phyloP scores from a whole-genome alignment of 257 asterid genomes.

The Leptodermis oblonga region DNA sequence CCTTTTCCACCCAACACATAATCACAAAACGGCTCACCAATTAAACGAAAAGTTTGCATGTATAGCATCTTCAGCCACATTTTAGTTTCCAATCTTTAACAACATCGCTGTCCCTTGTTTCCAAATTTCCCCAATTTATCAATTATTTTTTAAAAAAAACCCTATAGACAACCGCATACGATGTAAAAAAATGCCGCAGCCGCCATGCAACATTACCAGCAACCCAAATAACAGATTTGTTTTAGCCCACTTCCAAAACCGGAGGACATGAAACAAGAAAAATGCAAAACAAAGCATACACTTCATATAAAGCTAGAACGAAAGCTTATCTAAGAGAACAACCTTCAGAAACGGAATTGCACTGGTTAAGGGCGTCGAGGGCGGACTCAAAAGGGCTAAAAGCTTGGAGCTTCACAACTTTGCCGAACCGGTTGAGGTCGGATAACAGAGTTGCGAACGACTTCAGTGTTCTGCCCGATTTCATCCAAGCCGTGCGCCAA shows the following conservation, averaged over 20 bases:
- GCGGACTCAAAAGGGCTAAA: slow-evolving; percentile 84
- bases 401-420: slow-evolving; percentile 66
- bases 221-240: background rate
- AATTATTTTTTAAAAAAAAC: background rate
- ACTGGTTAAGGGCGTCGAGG: slow-evolving; percentile 85
- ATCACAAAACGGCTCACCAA: too few relatives aligned
- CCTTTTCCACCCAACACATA: too few relatives aligned
- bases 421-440: slow-evolving; percentile 74
- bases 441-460: slow-evolving; percentile 62
- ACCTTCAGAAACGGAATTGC: slow-evolving; percentile 95
- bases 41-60: too few relatives aligned
- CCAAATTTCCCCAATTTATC: background rate
- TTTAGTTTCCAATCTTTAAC: too few relatives aligned
- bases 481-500: slow-evolving; percentile 74
- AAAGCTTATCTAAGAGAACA: too few relatives aligned
- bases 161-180: background rate
- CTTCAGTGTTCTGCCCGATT: slow-evolving; percentile 87
- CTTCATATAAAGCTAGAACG: background rate
- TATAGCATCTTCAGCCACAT: too few relatives aligned
- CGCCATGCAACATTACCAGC: background rate
- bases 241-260: background rate
- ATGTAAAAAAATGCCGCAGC: background rate
- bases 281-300: background rate
- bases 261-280: background rate
- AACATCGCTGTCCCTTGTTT: too few relatives aligned